Conservation (phyloP, 2,329 filamentous ascomycete genomes). For the Byssoonygena ceratinophila region DNA sequence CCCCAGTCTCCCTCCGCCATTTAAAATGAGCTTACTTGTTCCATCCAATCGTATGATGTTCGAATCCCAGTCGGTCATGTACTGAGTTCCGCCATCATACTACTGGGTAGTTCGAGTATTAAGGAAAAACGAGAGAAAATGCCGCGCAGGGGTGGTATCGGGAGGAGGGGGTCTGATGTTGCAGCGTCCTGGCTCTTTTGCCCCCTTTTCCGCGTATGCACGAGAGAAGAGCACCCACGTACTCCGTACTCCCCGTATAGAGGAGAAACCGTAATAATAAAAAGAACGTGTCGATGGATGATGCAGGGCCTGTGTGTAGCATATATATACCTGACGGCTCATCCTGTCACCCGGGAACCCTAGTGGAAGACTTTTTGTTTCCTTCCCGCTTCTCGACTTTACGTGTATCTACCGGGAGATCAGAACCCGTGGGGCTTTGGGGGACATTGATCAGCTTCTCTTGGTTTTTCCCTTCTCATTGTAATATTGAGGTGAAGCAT, state of each 20-base stretch:
- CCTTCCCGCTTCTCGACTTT: neutral
- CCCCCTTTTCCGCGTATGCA: neutral
- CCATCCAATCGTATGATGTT: conserved; percentile 2
- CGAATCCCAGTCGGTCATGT: neutral
- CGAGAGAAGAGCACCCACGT: neutral
- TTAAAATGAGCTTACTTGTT: conserved; percentile 1
- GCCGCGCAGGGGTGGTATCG: neutral
- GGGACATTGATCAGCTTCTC: neutral
- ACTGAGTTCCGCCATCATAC: neutral
- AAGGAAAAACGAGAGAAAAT: neutral
- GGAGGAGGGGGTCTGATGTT: neutral
- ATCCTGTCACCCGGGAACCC: neutral
- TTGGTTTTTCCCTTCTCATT: neutral
- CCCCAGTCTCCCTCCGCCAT: neutral
- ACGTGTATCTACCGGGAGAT: neutral
- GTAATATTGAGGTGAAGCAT: neutral
- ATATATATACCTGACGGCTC: conserved; percentile 2
- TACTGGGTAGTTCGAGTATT: neutral
- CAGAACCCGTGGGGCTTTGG: neutral
- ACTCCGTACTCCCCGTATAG: no score
- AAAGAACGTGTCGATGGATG: neutral
- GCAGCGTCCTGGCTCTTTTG: neutral
- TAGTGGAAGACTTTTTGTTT: neutral
- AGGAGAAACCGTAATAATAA: neutral
- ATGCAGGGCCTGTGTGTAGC: neutral